Percentiles rank a stretch among this genome's conserved stretches.
Evolutionary conservation across 805 yeast species (phyloP).

Genomic region (Candida coquimbonensis): DNA sequence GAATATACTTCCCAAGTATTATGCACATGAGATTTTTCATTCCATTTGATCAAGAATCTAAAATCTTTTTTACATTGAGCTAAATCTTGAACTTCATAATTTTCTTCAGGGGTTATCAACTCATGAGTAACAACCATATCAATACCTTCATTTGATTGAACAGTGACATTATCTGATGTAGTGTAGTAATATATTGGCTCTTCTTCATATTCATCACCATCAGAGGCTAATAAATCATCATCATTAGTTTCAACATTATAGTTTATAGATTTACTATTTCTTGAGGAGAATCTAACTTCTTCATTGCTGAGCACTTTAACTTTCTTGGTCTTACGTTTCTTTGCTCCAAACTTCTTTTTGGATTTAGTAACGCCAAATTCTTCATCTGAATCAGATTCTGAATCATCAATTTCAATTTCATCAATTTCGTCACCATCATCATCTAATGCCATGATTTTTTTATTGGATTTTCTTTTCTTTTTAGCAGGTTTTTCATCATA

Average conservation of each 20-base stretch:
- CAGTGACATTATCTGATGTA: slow-evolving; percentile 20
- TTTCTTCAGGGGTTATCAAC: slow-evolving; percentile 29
- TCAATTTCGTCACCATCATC: slow-evolving; percentile 20
- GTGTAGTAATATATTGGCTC: slow-evolving; percentile 19
- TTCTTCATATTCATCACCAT: slow-evolving; percentile 25
- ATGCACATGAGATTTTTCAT: slow-evolving; percentile 80
- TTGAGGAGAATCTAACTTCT: slow-evolving; percentile 71
- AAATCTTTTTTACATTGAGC: slow-evolving; percentile 53
- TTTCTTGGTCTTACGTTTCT: slow-evolving; percentile 16
- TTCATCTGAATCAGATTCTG: slow-evolving; percentile 22
- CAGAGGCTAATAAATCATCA: slow-evolving; percentile 32
- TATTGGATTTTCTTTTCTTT: slow-evolving; percentile 19
- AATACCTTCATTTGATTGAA: slow-evolving; percentile 27
- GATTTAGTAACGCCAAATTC: slow-evolving; percentile 29
- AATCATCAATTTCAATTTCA: slow-evolving; percentile 11
- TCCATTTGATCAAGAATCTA: slow-evolving; percentile 76
- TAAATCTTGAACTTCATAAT: slow-evolving; percentile 27
- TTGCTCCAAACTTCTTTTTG: slow-evolving; percentile 19
- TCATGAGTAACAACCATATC: slow-evolving; percentile 53
- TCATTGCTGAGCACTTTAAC: slow-evolving; percentile 21
- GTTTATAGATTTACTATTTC: slow-evolving; percentile 60
- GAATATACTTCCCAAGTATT: slow-evolving; percentile 86
- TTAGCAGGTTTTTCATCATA: slow-evolving; percentile 12
- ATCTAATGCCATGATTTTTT: slow-evolving; percentile 1
- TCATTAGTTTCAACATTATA: slow-evolving; percentile 61